Evolutionary conservation across 1,284 basidiomycete genomes (phyloP).

Genomic region (Papiliotrema nemorosa): DNA sequence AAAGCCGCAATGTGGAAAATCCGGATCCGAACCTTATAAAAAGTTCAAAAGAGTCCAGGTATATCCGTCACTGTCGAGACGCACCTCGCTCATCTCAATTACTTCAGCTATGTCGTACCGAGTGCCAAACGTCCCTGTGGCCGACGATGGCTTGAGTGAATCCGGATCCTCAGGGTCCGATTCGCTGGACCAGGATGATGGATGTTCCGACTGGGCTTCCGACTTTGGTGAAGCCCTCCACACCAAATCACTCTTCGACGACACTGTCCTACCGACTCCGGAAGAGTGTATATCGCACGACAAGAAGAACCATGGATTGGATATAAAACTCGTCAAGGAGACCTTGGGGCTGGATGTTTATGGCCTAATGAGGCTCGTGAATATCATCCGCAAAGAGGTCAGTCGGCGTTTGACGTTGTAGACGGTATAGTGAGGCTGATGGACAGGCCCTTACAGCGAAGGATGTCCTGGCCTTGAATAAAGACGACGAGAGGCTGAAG

Average conservation of each 20-base stretch:
- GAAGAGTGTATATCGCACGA: conserved; percentile 66
- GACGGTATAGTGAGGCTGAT: too few species aligned
- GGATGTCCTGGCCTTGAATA: conserved; percentile 55
- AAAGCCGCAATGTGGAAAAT: too few species aligned
- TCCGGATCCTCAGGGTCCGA: neutral
- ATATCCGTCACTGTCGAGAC: too few species aligned
- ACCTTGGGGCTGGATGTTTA: conserved; percentile 59
- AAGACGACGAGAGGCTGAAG: conserved; percentile 61
- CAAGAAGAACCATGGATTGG: conserved; percentile 53
- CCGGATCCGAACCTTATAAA: too few species aligned
- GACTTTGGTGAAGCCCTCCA: conserved; percentile 35
- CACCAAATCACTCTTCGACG: conserved; percentile 78
- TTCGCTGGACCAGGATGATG: conserved; percentile 17
- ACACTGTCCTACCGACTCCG: conserved; percentile 60
- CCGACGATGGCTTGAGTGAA: too few species aligned
- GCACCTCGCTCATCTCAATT: too few species aligned
- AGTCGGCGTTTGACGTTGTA: conserved; percentile 13
- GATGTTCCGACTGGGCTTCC: conserved; percentile 42
- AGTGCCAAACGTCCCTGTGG: too few species aligned
- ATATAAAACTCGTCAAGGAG: conserved; percentile 23
- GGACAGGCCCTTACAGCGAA: conserved; percentile 17
- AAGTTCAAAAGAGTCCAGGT: too few species aligned
- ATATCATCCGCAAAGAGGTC: conserved; percentile 75
- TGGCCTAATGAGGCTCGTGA: conserved; percentile 72
- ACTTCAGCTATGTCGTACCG: too few species aligned